phyloP scores from a whole-genome alignment of 805 yeast species.

The Millerago galiae region DNA sequence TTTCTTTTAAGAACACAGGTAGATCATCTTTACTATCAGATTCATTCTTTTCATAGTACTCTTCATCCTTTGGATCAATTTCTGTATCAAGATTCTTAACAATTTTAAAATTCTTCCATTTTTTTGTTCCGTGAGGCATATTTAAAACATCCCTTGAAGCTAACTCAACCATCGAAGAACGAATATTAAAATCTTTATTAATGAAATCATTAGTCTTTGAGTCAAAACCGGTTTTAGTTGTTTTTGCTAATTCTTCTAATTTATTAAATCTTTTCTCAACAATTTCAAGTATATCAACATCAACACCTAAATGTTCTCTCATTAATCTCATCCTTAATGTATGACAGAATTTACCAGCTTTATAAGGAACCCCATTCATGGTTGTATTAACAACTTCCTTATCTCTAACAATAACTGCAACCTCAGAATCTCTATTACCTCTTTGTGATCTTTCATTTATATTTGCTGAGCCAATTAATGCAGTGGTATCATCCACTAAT shows the following conservation, averaged over 20 bases:
- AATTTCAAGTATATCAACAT: slow-evolving; percentile 76
- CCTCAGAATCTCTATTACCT: slow-evolving; percentile 91
- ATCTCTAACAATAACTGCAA: slow-evolving; percentile 85
- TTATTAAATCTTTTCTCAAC: slow-evolving; percentile 66
- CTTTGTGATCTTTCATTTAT: slow-evolving; percentile 95
- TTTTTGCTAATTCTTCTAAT: slow-evolving; percentile 29
- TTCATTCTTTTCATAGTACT: slow-evolving; percentile 17
- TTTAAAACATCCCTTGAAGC: slow-evolving; percentile 64
- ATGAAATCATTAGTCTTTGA: slow-evolving; percentile 39
- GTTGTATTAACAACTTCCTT: slow-evolving; percentile 54
- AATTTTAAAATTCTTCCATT: slow-evolving; percentile 32
- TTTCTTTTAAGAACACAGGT: slow-evolving; percentile 19
- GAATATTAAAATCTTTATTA: slow-evolving; percentile 26
- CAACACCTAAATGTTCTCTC: slow-evolving; percentile 96
- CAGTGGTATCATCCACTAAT: slow-evolving; percentile 89
- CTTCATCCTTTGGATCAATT: slow-evolving; percentile 21
- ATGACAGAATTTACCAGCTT: slow-evolving; percentile 85
- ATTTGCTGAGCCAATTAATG: slow-evolving; percentile 95
- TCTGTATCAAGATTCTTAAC: slow-evolving; percentile 1
- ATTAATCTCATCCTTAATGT: slow-evolving; percentile 82
- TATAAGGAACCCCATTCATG: slow-evolving; percentile 79
- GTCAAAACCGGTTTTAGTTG: slow-evolving; percentile 16
- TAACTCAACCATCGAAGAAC: slow-evolving; percentile 69
- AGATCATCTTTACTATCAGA: slow-evolving; percentile 19
- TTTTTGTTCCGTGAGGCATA: slow-evolving; percentile 39